Base-by-base conservation (phyloP, 2,329 filamentous ascomycete genomes). In the Clonostachys rosea region DNA sequence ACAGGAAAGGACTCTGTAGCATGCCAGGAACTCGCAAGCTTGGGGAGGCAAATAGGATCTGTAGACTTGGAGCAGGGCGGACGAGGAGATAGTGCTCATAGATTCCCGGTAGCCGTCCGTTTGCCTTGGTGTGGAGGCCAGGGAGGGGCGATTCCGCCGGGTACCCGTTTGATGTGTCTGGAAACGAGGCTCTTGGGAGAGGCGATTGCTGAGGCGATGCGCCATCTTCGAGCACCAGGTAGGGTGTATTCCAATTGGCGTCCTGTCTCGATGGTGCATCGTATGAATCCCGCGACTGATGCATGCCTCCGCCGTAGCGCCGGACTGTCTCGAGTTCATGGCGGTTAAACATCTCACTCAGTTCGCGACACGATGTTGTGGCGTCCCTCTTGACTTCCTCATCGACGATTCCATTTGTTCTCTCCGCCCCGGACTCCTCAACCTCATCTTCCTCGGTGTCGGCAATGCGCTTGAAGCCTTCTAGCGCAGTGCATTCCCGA, bases 281-380 rank as follows among this genome's bases (percentile, higher is more conserved):
- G 16, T 59, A 54, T 2, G 55, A 52, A 5, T 51, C 56, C 5
- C 57, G 53, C 34, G 14, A 17, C 24, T 36, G 30, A 55, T 87
- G 83, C 73, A 86, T 81, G 39, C 74, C 71, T 2, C 86, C 86
- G 12, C 86, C 86, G 47, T 70, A 74, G 47, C 74, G 76, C 3
- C 82, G 75, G 1, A 87, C 80, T 0, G 77, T 83, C 42, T 82
- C 79, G 5, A 90, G 65, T 59, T 91, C 87, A 1, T 74, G 64
- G 11, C 79, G 71, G 47, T 84, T 88, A 59, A 91, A 79, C 75
- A 89, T 84, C 55, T 88, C 83, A 46, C 75, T 79, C 30, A 91
- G 68, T 40, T 83, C 75, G 45, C 79, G 76, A 18, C 43, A 45
- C 13, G 34, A 45, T 20, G 35, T 12, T 16, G 17, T 11, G 11